Percentiles rank a stretch among this genome's conserved stretches.
Conservation (phyloP, 2,329 filamentous ascomycete species). For the Sporothrix protearum region DNA sequence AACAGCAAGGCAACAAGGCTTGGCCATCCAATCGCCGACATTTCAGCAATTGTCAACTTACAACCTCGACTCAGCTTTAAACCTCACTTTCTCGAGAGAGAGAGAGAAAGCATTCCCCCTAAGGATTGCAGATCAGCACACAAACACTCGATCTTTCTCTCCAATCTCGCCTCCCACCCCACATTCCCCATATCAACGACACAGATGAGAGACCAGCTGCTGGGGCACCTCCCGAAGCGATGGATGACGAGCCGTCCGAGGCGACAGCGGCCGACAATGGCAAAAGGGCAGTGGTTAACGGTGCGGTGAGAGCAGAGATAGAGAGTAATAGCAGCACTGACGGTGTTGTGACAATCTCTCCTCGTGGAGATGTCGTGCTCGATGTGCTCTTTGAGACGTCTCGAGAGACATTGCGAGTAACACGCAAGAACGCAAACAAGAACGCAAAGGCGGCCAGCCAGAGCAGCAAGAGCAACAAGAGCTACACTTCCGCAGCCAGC, state of each 20-base stretch:
- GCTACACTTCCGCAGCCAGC: conserved; percentile 26
- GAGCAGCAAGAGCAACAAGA: neutral
- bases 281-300: conserved; percentile 15
- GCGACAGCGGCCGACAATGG: conserved; percentile 23
- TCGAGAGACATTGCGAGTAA: conserved; percentile 46
- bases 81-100: no score
- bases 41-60: neutral
- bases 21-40: neutral
- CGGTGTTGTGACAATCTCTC: conserved; percentile 49
- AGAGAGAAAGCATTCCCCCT: no score
- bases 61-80: neutral
- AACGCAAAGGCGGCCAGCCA: conserved; percentile 25
- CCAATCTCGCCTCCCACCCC: neutral
- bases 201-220: conserved; percentile 18
- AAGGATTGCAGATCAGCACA: neutral
- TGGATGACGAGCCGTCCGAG: conserved; percentile 31
- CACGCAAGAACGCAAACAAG: conserved; percentile 37
- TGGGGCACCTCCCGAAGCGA: conserved; percentile 21
- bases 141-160: neutral
- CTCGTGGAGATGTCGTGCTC: conserved; percentile 62
- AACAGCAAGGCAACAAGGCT: neutral
- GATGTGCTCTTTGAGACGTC: conserved; percentile 63
- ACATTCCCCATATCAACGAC: no score
- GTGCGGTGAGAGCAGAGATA: conserved; percentile 21
- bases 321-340: conserved; percentile 14